phyloP scores from a whole-genome alignment of 306 rosid genomes.

The Cercis canadensis region DNA sequence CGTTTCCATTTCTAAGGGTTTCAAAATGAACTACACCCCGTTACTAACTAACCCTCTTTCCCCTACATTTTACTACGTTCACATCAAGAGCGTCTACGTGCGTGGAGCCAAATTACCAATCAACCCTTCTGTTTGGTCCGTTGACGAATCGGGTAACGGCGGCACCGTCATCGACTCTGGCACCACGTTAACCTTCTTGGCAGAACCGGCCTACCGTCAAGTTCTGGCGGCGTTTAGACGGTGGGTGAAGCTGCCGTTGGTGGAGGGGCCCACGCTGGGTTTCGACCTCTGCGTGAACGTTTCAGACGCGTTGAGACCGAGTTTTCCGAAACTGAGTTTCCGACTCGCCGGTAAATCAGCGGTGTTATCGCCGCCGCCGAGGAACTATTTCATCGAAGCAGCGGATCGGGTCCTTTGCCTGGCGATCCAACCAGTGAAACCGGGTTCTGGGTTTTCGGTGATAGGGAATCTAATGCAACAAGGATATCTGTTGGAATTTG shows the following conservation, averaged over 20 bases:
- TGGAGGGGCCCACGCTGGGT: slow-evolving; percentile 31
- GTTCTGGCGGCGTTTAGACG: slow-evolving; percentile 52
- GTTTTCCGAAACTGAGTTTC: slow-evolving; percentile 62
- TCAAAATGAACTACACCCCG: slow-evolving; percentile 57
- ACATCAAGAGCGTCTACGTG: slow-evolving; percentile 47
- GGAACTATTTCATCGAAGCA: slow-evolving; percentile 65
- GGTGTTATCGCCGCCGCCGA: slow-evolving; percentile 63
- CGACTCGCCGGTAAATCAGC: slow-evolving; percentile 45
- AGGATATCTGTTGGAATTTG: slow-evolving; percentile 78
- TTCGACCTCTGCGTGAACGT: slow-evolving; percentile 77
- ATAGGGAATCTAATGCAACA: slow-evolving; percentile 89
- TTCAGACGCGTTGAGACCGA: slow-evolving; percentile 41
- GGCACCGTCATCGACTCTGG: slow-evolving; percentile 86
- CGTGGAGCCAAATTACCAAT: slow-evolving; percentile 52
- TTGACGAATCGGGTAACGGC: slow-evolving; percentile 64
- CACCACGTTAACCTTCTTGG: slow-evolving; percentile 62
- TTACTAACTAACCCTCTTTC: slow-evolving; percentile 54
- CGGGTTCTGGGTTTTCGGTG: slow-evolving; percentile 65
- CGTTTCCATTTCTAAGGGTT: slow-evolving; percentile 9
- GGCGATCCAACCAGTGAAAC: slow-evolving; percentile 65
- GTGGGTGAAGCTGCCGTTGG: slow-evolving; percentile 38
- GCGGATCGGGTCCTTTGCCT: slow-evolving; percentile 61
- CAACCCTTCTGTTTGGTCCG: slow-evolving; percentile 56
- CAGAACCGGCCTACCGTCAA: slow-evolving; percentile 56
- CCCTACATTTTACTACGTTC: slow-evolving; percentile 73